Evolutionary conservation across 1,284 basidiomycete genomes (phyloP).

Genomic region (Sutorius eximius): DNA sequence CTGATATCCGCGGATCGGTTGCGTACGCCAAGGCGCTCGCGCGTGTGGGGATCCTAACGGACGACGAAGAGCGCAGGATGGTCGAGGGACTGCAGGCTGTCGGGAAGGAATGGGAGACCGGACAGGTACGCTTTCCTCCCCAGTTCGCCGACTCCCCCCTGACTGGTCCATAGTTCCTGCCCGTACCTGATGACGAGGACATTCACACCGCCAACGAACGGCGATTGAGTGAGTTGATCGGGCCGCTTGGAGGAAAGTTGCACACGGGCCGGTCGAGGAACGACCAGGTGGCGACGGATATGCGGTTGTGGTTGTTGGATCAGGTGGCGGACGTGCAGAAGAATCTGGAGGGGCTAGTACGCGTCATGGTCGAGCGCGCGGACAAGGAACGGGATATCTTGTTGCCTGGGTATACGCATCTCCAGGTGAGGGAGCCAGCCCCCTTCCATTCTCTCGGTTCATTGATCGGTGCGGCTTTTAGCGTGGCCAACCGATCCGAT

Average conservation of each 20-base stretch:
- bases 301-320: constrained; percentile 93
- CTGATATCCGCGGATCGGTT: constrained; percentile 92
- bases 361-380: constrained; percentile 88
- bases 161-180: constrained; percentile 54
- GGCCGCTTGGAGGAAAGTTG: constrained; percentile 86
- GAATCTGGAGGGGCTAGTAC: constrained; percentile 78
- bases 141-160: background rate
- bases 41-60: constrained; percentile 77
- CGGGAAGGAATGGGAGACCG: constrained; percentile 81
- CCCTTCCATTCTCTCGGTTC: background rate
- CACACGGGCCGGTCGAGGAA: constrained; percentile 97
- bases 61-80: constrained; percentile 75
- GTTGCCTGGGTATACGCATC: constrained; percentile 95
- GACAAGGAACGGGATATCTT: constrained; percentile 90
- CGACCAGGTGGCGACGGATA: constrained; percentile 97
- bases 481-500: constrained; percentile 97
- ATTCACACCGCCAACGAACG: constrained; percentile 99
- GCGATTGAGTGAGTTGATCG: constrained; percentile 90
- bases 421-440: constrained; percentile 62
- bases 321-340: constrained; percentile 72
- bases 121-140: constrained; percentile 49
- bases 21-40: constrained; percentile 90
- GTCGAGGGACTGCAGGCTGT: constrained; percentile 78
- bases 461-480: constrained; percentile 33
- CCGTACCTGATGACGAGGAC: constrained; percentile 88